Conservation (phyloP, 768 basidiomycete species). For the Leccinum sublutescens region DNA sequence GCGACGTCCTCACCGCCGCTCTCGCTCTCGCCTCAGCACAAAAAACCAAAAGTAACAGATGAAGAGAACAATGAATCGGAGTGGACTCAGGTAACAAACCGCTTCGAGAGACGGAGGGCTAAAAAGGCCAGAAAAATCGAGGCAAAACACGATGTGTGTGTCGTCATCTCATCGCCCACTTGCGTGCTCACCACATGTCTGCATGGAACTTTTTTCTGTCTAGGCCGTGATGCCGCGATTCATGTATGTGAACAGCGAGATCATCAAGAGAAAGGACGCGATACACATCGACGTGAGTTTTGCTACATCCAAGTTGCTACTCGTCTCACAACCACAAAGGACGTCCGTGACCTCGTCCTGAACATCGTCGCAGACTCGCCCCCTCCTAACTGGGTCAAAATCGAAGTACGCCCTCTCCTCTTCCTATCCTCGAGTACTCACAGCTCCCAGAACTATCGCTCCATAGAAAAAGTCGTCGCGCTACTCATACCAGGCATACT, state of each 20-base stretch:
- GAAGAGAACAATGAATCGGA: constrained; percentile 31
- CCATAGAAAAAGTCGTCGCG: constrained; percentile 75
- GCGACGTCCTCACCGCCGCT: constrained; percentile 16
- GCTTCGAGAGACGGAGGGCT: constrained; percentile 67
- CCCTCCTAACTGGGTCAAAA: constrained; percentile 82
- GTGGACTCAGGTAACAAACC: constrained; percentile 48
- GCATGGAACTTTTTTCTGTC: neutral
- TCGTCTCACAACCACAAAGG: constrained; percentile 43
- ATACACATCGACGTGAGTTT: constrained; percentile 75
- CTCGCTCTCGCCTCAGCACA: constrained; percentile 27
- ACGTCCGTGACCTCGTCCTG: constrained; percentile 82
- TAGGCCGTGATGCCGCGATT: constrained; percentile 55
- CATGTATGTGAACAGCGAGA: constrained; percentile 79
- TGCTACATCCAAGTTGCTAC: neutral
- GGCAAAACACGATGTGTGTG: constrained; percentile 59
- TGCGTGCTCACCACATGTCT: neutral
- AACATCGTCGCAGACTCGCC: constrained; percentile 80
- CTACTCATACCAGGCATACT: constrained; percentile 88
- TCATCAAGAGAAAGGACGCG: constrained; percentile 66
- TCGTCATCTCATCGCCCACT: neutral
- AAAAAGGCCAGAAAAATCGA: constrained; percentile 66
- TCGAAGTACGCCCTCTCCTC: constrained; percentile 55
- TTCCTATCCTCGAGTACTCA: neutral
- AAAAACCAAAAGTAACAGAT: constrained; percentile 40
- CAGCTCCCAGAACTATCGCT: constrained; percentile 57